These are phyloP conservation scores for Lichtheimia ramosa DNA, from an alignment of 371 early-diverging fungal genomes.

Conservation along the genomic window DNA sequence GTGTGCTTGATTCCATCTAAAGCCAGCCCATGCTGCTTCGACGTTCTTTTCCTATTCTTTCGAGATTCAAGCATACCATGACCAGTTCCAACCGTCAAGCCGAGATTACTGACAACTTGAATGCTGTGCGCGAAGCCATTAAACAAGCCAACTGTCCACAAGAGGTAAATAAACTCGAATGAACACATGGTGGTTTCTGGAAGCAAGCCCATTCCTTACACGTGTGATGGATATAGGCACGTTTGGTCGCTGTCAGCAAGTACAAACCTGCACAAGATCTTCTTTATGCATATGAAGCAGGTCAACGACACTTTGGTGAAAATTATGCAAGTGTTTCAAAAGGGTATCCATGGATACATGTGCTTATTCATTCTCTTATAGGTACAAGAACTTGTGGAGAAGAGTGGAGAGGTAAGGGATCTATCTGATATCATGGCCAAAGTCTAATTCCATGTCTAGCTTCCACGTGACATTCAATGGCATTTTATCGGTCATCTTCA, in stretches of 20 bases:
- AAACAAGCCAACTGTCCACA: slow-evolving; percentile 1
- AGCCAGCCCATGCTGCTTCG: background rate
- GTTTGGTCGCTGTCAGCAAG: slow-evolving; percentile 92
- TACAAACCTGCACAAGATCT: slow-evolving; percentile 85
- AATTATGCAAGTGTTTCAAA: slow-evolving; percentile 73
- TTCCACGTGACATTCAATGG: slow-evolving; percentile 85
- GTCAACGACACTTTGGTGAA: slow-evolving; percentile 95
- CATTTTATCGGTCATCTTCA: slow-evolving; percentile 96
- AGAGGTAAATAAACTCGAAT: background rate
- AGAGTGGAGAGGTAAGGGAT: slow-evolving; percentile 66
- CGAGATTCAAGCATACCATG: slow-evolving; percentile 20
- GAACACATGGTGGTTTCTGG: background rate
- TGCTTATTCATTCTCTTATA: slow-evolving; percentile 16
- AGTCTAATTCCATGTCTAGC: slow-evolving; percentile 20
- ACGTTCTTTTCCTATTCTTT: background rate
- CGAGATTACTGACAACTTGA: slow-evolving; percentile 21
- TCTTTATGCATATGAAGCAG: slow-evolving; percentile 69
- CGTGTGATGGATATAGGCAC: slow-evolving; percentile 24
- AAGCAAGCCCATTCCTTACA: background rate
- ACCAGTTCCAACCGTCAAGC: slow-evolving; percentile 10
- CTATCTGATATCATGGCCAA: background rate
- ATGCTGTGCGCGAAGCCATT: slow-evolving; percentile 18
- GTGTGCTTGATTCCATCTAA: too few relatives aligned
- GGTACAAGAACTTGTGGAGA: slow-evolving; percentile 93
- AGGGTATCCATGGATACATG: slow-evolving; percentile 35